Evolutionary conservation across 129 eudicot genomes (phyloP), one percentile per base, ranked within the genome.

Genomic region (Helianthus annuus): DNA sequence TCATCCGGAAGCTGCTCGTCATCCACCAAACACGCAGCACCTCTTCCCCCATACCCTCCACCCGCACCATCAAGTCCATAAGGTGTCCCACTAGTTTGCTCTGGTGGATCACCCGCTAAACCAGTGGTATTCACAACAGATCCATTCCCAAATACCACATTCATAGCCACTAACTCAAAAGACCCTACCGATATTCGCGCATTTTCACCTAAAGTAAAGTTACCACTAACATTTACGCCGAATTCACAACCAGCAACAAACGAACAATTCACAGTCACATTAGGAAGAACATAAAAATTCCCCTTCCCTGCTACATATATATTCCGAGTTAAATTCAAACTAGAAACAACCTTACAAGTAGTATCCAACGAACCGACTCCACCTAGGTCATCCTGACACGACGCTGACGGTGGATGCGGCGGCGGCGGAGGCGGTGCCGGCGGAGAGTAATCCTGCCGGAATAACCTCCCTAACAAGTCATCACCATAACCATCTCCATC

Each of bases 391-490:
- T 76, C 75, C 78, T 85, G 92, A 54, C 98, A 93, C 0, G 92
- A 79, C 2, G 87, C 89, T 69, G 96, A 81, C 42, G 98, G 96
- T 51, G 89, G 98, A 22, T 86, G 96, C 24, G 92, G 96, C 59
- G 98, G 95, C 8, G 98, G 98, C 0, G 98, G 98, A 1, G 98
- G 96, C 36, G 98, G 98, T 39, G 98, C 85, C 27, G 98, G 98
- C 63, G 98, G 98, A 7, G 96, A 83, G 80, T 93, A 93, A 65
- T 92, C 96, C 61, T 92, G 95, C 55, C 87, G 96, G 61, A 86
- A 88, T 4, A 88, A 56, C 8, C 60, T 57, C 5, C 40, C 58
- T 10, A 74, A 66, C 61, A 32, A 13, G 14, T 55, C 61, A 55
- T 15, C 19, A 51, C 36, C 36, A 32, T 32, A 51, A 51, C 10